A percentile compares a stretch with the other conserved stretches of the same genome.
Evolutionary conservation across 2,329 filamentous ascomycete species (phyloP).

Genomic region (Beauveria sp.): DNA sequence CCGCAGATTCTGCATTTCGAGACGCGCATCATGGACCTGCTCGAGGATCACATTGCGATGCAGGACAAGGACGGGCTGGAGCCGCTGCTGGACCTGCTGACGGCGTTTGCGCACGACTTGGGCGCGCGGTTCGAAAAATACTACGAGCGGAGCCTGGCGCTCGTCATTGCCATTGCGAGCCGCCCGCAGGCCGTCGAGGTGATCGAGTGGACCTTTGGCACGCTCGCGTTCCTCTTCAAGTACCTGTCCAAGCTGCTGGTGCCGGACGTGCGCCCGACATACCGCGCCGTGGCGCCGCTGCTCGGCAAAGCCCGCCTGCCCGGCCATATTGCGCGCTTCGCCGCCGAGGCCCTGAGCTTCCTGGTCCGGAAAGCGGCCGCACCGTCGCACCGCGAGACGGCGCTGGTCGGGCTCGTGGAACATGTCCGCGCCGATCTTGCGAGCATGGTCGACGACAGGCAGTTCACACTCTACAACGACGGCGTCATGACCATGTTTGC

Average conservation of each 20-base stretch:
- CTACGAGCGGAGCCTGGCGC: constrained; percentile 65
- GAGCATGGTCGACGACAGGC: constrained; percentile 42
- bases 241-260: constrained; percentile 85
- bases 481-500: constrained; percentile 89
- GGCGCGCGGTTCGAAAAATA: constrained; percentile 82
- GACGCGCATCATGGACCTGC: constrained; percentile 69
- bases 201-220: constrained; percentile 97
- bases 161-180: constrained; percentile 72
- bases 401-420: constrained; percentile 62
- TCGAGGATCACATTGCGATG: constrained; percentile 68
- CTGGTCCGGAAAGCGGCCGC: constrained; percentile 81
- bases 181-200: constrained; percentile 74
- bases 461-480: constrained; percentile 67
- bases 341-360: constrained; percentile 92
- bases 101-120: constrained; percentile 90
- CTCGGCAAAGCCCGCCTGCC: constrained; percentile 78
- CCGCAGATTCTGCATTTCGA: constrained; percentile 89
- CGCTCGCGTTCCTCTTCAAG: constrained; percentile 93
- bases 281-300: constrained; percentile 73
- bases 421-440: constrained; percentile 65
- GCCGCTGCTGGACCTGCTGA: constrained; percentile 77
- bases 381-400: constrained; percentile 65
- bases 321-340: constrained; percentile 81
- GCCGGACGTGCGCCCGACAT: constrained; percentile 76
- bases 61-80: constrained; percentile 77